A percentile compares a stretch with the other conserved stretches of the same genome.
phyloP scores from a whole-genome alignment of 2,329 filamentous ascomycete genomes.

The Macrophomina phaseolina region DNA sequence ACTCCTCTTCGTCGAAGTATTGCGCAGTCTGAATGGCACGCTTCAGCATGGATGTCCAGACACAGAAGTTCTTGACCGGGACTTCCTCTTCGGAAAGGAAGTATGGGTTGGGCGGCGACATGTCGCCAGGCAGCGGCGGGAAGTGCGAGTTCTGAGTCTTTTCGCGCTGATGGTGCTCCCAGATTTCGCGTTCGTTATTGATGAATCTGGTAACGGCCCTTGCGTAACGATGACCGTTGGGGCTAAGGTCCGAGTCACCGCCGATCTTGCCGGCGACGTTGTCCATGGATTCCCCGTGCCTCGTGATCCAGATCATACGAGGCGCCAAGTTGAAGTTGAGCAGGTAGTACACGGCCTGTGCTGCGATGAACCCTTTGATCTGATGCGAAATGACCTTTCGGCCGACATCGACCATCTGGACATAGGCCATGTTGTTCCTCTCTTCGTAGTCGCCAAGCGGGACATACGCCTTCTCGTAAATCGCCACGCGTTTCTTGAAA shows the following conservation, averaged over 20 bases:
- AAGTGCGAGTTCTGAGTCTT: slow-evolving; percentile 79
- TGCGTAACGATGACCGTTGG: slow-evolving; percentile 80
- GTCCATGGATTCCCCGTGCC: slow-evolving; percentile 89
- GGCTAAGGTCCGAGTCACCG: slow-evolving; percentile 83
- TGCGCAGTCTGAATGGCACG: slow-evolving; percentile 87
- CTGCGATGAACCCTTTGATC: slow-evolving; percentile 88
- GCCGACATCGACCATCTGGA: slow-evolving; percentile 97
- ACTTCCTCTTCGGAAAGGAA: slow-evolving; percentile 55
- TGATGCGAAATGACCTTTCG: slow-evolving; percentile 91
- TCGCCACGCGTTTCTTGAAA: slow-evolving; percentile 88
- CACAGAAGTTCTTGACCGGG: slow-evolving; percentile 89
- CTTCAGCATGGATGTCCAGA: slow-evolving; percentile 97
- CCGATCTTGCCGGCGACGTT: slow-evolving; percentile 89
- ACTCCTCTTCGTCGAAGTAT: slow-evolving; percentile 93
- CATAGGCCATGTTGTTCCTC: slow-evolving; percentile 87
- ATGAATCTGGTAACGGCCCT: slow-evolving; percentile 83
- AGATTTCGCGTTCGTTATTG: slow-evolving; percentile 76
- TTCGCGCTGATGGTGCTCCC: slow-evolving; percentile 81
- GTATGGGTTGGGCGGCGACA: slow-evolving; percentile 93
- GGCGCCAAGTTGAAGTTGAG: slow-evolving; percentile 97
- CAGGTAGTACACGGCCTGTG: slow-evolving; percentile 91
- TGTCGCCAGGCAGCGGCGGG: slow-evolving; percentile 88
- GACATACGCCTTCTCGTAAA: slow-evolving; percentile 94
- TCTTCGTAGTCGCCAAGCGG: slow-evolving; percentile 92
- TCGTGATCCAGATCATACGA: slow-evolving; percentile 96